Evolutionary conservation across 306 rosid species (phyloP), one percentile per base, ranked within the genome.

Genomic region (Gillenia trifoliata): DNA sequence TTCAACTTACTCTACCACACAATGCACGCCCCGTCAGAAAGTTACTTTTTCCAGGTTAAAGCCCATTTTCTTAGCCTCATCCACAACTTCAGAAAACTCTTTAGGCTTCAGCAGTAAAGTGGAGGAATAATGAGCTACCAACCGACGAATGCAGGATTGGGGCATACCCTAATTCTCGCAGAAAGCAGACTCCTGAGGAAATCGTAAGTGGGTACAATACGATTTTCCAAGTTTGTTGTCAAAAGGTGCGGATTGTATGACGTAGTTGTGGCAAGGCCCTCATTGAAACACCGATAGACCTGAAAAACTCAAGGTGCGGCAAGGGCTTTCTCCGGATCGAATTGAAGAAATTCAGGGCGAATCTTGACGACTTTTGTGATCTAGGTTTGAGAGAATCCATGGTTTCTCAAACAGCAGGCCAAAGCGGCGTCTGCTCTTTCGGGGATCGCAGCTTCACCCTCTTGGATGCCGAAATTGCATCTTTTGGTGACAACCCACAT

Each of bases 261-360:
- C n/a, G n/a, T n/a, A n/a, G n/a, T n/a, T n/a, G n/a, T n/a, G n/a
- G n/a, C n/a, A n/a, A 79, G 38, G 43, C 77, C 86, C 8, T 75
- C 34, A 55, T 13, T 26, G 84, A 79, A 71, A 77, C 6, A 20
- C 88, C 88, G 30, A 74, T 68, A 4, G 86, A 81, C 5, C 16
- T 77, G 6, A 84, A 57, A 69, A 76, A 86, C 40, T 54, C 47
- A 34, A 77, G 73, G 41, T 81, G 81, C 23, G 86, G 90, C 84
- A 79, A 84, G 84, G 71, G n/a, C n/a, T 4, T 62, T 64, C 19
- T 79, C 76, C 11, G 60, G 28, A 54, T 9, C 23, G 6, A 23
- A 9, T n/a, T 54, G 22, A 54, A 54, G 28, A 54, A 54, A 4
- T 20, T 22, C 12, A 23, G 11, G 26, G 25, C 4, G 25, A 22